Evolutionary conservation across 2,329 filamentous ascomycete genomes (phyloP).

Genomic region (Fusarium lateritium): DNA sequence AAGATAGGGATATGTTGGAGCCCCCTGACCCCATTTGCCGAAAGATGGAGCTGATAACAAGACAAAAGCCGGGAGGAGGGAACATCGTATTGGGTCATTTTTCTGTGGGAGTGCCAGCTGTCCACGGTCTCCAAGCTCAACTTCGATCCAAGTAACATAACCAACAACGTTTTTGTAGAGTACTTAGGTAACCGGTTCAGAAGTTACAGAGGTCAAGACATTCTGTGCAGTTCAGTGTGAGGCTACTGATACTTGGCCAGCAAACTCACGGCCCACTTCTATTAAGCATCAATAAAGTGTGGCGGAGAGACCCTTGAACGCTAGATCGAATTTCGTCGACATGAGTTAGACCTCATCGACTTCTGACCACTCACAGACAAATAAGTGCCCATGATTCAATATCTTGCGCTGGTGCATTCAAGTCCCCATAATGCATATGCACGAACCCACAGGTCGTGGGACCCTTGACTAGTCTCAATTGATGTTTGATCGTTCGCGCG

Average conservation of each 20-base stretch:
- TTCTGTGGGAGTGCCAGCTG: background rate
- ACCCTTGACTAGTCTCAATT: background rate
- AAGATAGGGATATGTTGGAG: slow-evolving; percentile 6
- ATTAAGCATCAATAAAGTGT: slow-evolving; percentile 1
- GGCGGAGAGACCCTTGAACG: slow-evolving; percentile 12
- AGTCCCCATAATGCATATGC: background rate
- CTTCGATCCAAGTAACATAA: background rate
- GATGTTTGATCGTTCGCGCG: slow-evolving; percentile 1
- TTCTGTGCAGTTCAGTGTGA: background rate
- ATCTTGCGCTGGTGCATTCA: background rate
- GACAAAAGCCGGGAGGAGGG: background rate
- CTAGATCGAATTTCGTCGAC: background rate
- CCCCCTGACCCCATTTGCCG: slow-evolving; percentile 11
- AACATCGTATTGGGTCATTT: slow-evolving; percentile 6
- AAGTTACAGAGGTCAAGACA: background rate
- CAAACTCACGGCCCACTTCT: background rate
- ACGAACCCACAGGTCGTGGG: slow-evolving; percentile 2
- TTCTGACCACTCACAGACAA: slow-evolving; percentile 29
- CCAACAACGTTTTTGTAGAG: background rate
- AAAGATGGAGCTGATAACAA: slow-evolving; percentile 5
- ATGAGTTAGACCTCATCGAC: background rate
- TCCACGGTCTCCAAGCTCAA: background rate
- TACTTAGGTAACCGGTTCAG: too few species aligned
- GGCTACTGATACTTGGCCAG: slow-evolving; percentile 11
- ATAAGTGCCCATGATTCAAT: slow-evolving; percentile 32